phyloP scores from a whole-genome alignment of 306 rosid species.

The Dryas drummondii region DNA sequence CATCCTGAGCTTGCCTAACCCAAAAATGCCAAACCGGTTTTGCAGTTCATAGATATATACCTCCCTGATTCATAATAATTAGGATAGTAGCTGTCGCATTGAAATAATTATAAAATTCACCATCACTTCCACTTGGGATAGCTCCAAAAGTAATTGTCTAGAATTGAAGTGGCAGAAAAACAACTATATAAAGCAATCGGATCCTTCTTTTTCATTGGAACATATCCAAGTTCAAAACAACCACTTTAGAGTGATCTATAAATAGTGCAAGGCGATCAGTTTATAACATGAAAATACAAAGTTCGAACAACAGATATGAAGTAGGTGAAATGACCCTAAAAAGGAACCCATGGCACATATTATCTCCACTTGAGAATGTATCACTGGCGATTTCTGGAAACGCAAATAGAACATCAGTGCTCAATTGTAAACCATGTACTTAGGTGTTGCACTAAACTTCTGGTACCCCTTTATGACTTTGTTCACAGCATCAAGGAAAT shows the following conservation, averaged over 20 bases:
- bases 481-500: constrained; percentile 96
- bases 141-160: neutral
- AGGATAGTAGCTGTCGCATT: no score
- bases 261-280: neutral
- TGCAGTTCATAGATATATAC: no score
- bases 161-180: neutral
- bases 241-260: neutral
- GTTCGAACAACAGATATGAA: constrained; percentile 8
- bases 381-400: neutral
- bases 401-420: constrained; percentile 4
- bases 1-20: no score
- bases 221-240: neutral
- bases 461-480: constrained; percentile 98
- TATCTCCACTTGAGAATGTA: constrained; percentile 17
- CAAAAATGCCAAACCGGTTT: no score
- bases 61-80: no score
- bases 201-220: neutral
- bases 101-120: neutral
- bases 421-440: constrained; percentile 98
- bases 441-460: constrained; percentile 98
- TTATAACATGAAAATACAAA: constrained; percentile 9
- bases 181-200: neutral
- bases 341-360: constrained; percentile 15
- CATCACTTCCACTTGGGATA: neutral
- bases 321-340: constrained; percentile 21